These are phyloP conservation scores for Colletotrichum siamense DNA, from an alignment of 2,329 filamentous ascomycete genomes.

Conservation along the genomic window DNA sequence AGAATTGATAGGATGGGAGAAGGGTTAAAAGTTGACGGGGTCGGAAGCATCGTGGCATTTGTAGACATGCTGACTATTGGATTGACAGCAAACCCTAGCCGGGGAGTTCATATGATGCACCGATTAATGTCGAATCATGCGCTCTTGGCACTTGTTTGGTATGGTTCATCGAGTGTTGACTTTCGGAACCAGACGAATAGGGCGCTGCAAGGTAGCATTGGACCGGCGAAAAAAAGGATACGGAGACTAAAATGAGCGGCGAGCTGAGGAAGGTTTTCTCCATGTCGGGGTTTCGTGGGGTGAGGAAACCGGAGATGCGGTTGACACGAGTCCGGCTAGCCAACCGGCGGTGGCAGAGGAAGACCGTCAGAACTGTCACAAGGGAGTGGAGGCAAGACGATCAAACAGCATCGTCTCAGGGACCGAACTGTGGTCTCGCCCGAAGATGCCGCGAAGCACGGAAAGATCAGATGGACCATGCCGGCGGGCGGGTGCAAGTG, in stretches of 20 bases:
- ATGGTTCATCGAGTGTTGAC: not conserved
- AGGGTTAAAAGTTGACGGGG: not conserved
- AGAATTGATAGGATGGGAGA: not conserved
- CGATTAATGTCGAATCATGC: not conserved
- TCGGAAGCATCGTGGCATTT: not conserved
- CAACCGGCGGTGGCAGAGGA: not conserved
- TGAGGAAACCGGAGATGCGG: not conserved
- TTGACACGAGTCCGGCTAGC: not conserved
- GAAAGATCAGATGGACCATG: not conserved
- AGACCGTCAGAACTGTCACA: not conserved
- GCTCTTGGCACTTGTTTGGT: not conserved
- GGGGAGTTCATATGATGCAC: not conserved
- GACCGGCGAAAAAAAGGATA: not conserved
- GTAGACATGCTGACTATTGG: not conserved
- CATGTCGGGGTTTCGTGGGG: not conserved
- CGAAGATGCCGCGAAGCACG: not conserved
- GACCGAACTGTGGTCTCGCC: not conserved
- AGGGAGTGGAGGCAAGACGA: conserved; percentile 1
- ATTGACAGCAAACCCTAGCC: not conserved
- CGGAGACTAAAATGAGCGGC: not conserved
- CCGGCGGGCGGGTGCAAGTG: not conserved
- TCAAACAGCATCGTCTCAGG: conserved; percentile 17
- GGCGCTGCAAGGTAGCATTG: not conserved
- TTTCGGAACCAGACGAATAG: not conserved
- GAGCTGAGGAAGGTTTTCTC: not conserved